Percentiles rank a stretch among this genome's conserved stretches.
These are phyloP conservation scores for Apiotrichum domesticum DNA, from an alignment of 1,284 basidiomycete genomes.

Conservation along the genomic window DNA sequence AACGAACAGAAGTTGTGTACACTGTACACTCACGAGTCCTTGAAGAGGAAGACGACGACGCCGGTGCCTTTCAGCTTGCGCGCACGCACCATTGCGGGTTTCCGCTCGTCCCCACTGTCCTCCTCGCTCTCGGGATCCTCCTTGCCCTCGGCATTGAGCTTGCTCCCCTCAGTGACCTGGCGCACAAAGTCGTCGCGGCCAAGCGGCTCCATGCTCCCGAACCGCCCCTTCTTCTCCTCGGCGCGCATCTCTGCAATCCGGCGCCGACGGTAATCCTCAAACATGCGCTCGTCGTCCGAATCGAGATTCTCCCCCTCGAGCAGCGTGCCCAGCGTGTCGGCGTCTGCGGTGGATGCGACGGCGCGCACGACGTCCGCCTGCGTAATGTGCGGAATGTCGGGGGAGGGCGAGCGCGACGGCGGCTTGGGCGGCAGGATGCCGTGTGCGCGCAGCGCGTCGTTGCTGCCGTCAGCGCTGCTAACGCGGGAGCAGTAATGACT, in stretches of 20 bases:
- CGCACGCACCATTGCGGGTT: slow-evolving; percentile 19
- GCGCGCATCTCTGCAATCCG: slow-evolving; percentile 62
- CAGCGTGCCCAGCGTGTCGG: slow-evolving; percentile 58
- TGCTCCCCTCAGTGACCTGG: slow-evolving; percentile 90
- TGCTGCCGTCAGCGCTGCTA: slow-evolving; percentile 53
- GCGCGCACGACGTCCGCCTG: slow-evolving; percentile 48
- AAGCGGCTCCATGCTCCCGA: slow-evolving; percentile 83
- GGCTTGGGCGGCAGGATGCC: slow-evolving; percentile 78
- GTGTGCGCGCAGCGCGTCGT: slow-evolving; percentile 83
- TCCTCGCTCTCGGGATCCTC: slow-evolving; percentile 36
- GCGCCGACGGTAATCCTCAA: slow-evolving; percentile 63
- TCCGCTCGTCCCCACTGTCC: slow-evolving; percentile 31
- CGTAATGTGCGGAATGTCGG: slow-evolving; percentile 52
- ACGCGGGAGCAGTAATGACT: slow-evolving; percentile 54
- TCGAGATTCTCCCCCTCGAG: slow-evolving; percentile 64
- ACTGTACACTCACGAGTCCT: slow-evolving; percentile 49
- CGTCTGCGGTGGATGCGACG: slow-evolving; percentile 51
- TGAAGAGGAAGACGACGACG: slow-evolving; percentile 54
- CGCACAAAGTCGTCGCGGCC: slow-evolving; percentile 87
- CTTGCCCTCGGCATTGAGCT: slow-evolving; percentile 60
- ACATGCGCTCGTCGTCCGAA: slow-evolving; percentile 70
- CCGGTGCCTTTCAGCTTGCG: slow-evolving; percentile 49
- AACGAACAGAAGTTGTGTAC: slow-evolving; percentile 44
- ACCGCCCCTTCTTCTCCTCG: slow-evolving; percentile 62
- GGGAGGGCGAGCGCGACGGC: slow-evolving; percentile 58